These are phyloP conservation scores for Ceratocystis papillata DNA, from an alignment of 2,329 filamentous ascomycete genomes.

Conservation along the genomic window DNA sequence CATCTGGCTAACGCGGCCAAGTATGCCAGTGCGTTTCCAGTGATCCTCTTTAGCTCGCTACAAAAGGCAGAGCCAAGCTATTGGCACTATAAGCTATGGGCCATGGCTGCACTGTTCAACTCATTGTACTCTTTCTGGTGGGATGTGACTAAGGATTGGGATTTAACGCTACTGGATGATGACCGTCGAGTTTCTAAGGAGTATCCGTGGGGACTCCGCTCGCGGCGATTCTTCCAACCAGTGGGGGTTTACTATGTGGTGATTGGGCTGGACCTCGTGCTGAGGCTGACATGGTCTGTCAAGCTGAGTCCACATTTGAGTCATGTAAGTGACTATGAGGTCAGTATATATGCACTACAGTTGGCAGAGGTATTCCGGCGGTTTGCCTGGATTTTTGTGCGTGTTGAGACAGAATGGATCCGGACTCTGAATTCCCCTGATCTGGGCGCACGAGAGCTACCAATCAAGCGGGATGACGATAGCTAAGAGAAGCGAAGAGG, in stretches of 20 bases:
- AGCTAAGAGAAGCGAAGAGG: conserved; percentile 26
- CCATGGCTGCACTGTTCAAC: conserved; percentile 66
- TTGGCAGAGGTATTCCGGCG: conserved; percentile 74
- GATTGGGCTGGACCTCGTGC: conserved; percentile 63
- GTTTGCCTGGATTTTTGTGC: conserved; percentile 96
- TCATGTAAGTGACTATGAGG: conserved; percentile 76
- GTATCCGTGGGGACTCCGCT: conserved; percentile 67
- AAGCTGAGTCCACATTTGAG: conserved; percentile 76
- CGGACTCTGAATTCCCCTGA: conserved; percentile 53
- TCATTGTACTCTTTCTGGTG: conserved; percentile 96
- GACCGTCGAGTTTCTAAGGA: conserved; percentile 47
- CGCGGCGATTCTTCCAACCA: conserved; percentile 60
- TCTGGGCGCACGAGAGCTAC: conserved; percentile 63
- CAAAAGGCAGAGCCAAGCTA: conserved; percentile 46
- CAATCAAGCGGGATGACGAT: conserved; percentile 45
- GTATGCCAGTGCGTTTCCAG: conserved; percentile 87
- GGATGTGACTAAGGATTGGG: conserved; percentile 96
- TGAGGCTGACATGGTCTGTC: conserved; percentile 84
- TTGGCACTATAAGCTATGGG: conserved; percentile 49
- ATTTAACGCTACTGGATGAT: conserved; percentile 67
- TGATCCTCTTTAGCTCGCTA: conserved; percentile 68
- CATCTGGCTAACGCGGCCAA: conserved; percentile 91
- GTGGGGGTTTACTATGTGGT: conserved; percentile 71
- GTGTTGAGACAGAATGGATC: conserved; percentile 88
- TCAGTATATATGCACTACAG: conserved; percentile 79